Evolutionary conservation across 148 eudicot genomes (phyloP).

Genomic region (Spergularia marina): DNA sequence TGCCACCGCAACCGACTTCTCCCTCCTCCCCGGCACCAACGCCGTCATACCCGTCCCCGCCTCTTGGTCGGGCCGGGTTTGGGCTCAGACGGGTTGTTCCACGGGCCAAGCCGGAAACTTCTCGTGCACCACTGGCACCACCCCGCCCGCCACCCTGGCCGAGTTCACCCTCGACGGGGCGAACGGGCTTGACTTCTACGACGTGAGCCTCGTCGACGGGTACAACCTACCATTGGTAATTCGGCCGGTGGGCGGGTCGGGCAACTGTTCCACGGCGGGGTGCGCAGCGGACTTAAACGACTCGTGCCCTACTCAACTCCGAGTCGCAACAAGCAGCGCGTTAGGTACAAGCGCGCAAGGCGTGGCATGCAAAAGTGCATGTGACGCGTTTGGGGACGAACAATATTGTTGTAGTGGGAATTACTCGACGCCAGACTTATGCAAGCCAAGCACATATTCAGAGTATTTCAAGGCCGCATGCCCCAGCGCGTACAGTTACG

Average conservation of each 20-base stretch:
- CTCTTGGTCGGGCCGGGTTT: constrained; percentile 81
- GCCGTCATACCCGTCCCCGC: constrained; percentile 39
- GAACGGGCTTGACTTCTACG: constrained; percentile 66
- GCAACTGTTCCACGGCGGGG: constrained; percentile 51
- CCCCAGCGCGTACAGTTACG: constrained; percentile 77
- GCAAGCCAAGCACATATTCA: constrained; percentile 66
- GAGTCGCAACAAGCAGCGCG: constrained; percentile 20
- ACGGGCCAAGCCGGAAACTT: constrained; percentile 44
- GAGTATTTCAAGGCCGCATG: constrained; percentile 64
- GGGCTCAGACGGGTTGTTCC: constrained; percentile 72
- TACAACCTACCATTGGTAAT: constrained; percentile 66
- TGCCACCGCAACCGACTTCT: constrained; percentile 64
- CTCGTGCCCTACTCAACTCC: constrained; percentile 50
- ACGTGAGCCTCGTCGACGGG: constrained; percentile 87
- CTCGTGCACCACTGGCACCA: constrained; percentile 57
- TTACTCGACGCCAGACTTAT: constrained; percentile 53
- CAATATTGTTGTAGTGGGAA: constrained; percentile 73
- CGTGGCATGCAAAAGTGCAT: constrained; percentile 80
- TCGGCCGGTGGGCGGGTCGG: constrained; percentile 48
- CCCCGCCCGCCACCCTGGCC: constrained; percentile 77
- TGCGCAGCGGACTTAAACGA: constrained; percentile 55
- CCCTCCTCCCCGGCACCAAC: constrained; percentile 43
- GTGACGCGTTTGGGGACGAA: constrained; percentile 63
- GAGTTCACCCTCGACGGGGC: constrained; percentile 77
- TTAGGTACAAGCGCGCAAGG: constrained; percentile 10